Base-by-base conservation (phyloP, 257 asterid genomes). In the Solanum paucissectum region DNA sequence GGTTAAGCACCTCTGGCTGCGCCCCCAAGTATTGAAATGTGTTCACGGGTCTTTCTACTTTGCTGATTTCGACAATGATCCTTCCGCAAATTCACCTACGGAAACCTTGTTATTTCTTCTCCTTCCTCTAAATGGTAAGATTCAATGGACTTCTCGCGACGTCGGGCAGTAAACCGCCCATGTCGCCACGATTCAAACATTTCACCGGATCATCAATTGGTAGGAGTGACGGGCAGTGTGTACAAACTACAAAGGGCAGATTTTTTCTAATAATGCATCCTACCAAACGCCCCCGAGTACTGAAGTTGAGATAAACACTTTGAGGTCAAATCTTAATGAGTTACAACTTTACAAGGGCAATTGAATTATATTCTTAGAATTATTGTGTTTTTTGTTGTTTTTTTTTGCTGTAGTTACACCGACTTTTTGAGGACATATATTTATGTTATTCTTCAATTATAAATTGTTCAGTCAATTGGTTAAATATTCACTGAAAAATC, bases 121-220 rank as follows among this genome's bases (percentile, higher is more conserved):
- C 71, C 86, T 87, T 87, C 86, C 89, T 87, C 38, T 87, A 79
- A 79, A 62, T 87, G 64, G 75, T 87, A 55, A 75, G 74, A 44
- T 72, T 86, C 58, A 86, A 44, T 49, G 74, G 74, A 73, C 27
- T 86, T 72, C 84, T 86, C 18, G 20, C 2, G 4, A 72, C 0
- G 14, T 72, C 27, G 3, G 7, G 2, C 20, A 46, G 58, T 46
- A 13, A 46, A 46, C 2, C 0, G 3, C 1, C 58, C 58, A 46
- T 13, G 58, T 46, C 58, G 4, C 7, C 20, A 13, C 7, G 3
- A 49, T 14, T 14, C 20, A 49, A 49, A 49, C 7, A 13, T 49
- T 49, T 49, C 21, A 49, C 3, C 0, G 3, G 21, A 14, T 49
- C 58, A 49, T 14, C 21, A 49, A 49, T 14, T 0, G 58, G 8